Base-by-base conservation (phyloP, 257 asterid species). In the Solanum chilense region DNA sequence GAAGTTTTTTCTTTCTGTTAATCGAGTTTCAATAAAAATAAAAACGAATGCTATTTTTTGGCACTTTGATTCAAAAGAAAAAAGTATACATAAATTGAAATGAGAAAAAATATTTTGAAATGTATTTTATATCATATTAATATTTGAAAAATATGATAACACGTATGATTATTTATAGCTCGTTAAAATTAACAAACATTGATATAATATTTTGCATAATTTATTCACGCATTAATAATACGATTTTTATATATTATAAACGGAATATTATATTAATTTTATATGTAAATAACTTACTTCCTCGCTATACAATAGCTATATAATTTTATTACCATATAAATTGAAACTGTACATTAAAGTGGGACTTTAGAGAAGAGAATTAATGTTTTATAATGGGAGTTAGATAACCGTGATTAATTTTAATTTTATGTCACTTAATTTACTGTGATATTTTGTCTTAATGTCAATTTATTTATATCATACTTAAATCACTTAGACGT, bases 101-200 rank as follows among this genome's bases (percentile, higher is more conserved):
- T 6, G 9, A 56, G 64, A 56, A 23, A 56, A 7, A 56, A 20
- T 20, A 56, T 18, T 56, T 56, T 56, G 12, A 7, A 20, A 18
- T 20, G 5, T 20, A 20, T 56, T 7, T 56, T 20, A 18, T 5
- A 56, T 20, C 5, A 56, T 7, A 20, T 56, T 20, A 20, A 16
- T 56, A 56, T 56, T 20, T 4, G 0, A 56, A 56, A 56, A 56
- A 18, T 2, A 18, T 56, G 20, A 11, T 7, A 18, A 5, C 0
- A 0, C 7, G 25, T 56, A 1, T 3, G 0, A 2, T 56, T 0
- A 11, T 18, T 56, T 56, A 18, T 7, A 56, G 0, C 5, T 56
- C 1, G 25, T 56, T 56, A 18, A 2, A 56, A 7, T 56, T 56
- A 37, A 37, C 1, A 1, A 6, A 37, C 0, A 37, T 37, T 37